Base-by-base conservation (phyloP, 805 yeast species). In the Metahyphopichia silvanorum region DNA sequence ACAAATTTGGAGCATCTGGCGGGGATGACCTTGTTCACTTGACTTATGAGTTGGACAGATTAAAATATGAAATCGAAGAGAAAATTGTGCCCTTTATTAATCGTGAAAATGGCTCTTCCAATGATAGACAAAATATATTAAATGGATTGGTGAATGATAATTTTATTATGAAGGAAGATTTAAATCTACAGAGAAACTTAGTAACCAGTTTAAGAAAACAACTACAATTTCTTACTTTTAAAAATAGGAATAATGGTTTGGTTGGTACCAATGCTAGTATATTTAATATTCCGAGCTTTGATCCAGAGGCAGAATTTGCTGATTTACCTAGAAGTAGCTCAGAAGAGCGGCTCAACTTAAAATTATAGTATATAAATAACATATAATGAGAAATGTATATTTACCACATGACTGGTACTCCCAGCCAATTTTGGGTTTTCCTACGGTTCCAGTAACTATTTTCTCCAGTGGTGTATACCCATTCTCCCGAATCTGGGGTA, bases 401-500 rank as follows among this genome's bases (percentile, higher is more conserved):
- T 33, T 44, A 82, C 91, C 89, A 83, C 25, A 83, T 55, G 18
- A 70, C 59, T 4, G 65, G 44, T 10, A 78, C 51, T 16, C 64
- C 80, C 12, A 58, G 54, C 93, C 93, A 84, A 43, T 82, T 76
- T 4, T 65, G 64, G 6, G 57, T 60, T 46, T 69, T 73, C 49
- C 97, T 77, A 47, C 86, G 74, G 40, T 74, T 77, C 97, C 97
- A 88, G 53, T 88, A 88, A 47, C 81, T 69, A 27, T 65, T 60
- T 1, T 66, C 66, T 1, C 95, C 95, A 17, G 53, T 63, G 24
- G 70, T 71, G 33, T 69, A 66, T 14, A 63, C 66, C 79, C 85
- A 86, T 31, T 69, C 69, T 5, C 70, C 66, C 4, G 62, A 37
- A 33, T 70, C 76, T 2, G 62, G 55, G 2, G 43, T 43, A 3